Evolutionary conservation across 805 yeast species (phyloP), one percentile per base, ranked within the genome.

Genomic region (Barnettozyma populi): DNA sequence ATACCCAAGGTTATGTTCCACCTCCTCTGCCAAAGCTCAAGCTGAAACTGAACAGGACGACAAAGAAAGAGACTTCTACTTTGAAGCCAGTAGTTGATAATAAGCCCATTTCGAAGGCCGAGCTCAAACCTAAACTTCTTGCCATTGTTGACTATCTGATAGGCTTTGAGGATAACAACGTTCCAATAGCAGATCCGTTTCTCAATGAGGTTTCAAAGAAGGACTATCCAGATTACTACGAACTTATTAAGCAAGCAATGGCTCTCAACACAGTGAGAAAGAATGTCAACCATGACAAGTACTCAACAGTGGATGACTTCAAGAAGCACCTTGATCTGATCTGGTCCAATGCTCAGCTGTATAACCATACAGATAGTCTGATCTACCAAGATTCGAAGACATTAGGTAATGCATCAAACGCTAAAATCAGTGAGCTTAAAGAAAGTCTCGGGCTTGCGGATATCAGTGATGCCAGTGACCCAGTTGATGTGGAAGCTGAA

Each of bases 181-280:
- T 60, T 21, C 55, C 69, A 42, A 70, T 84, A 36, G 76, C 86
- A 50, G 85, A 76, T 13, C 86, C 95, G 0, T 90, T 90, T 61
- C 62, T 85, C 69, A 86, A 82, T 29, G 83, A 81, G 47, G 94
- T 92, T 2, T 80, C 81, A 57, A 76, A 75, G 29, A 76, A 77
- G 13, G 78, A 76, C 49, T 84, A 85, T 57, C 96, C 96, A 1
- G 95, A 86, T 57, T 90, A 90, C 68, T 83, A 83, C 66, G 75
- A 78, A 52, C 69, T 86, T 7, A 82, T 92, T 39, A 75, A 79
- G 53, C 70, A 75, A 46, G 96, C 96, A 13, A 85, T 88, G 64
- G 78, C 95, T 1, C 76, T 92, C 57, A 74, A 73, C 44, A 72
- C 78, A 29, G 77, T 92, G 10, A 68, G 74, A 51, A 67, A 67